phyloP scores from a whole-genome alignment of 139 green algal genomes.

The Astrephomene gubernaculifera region DNA sequence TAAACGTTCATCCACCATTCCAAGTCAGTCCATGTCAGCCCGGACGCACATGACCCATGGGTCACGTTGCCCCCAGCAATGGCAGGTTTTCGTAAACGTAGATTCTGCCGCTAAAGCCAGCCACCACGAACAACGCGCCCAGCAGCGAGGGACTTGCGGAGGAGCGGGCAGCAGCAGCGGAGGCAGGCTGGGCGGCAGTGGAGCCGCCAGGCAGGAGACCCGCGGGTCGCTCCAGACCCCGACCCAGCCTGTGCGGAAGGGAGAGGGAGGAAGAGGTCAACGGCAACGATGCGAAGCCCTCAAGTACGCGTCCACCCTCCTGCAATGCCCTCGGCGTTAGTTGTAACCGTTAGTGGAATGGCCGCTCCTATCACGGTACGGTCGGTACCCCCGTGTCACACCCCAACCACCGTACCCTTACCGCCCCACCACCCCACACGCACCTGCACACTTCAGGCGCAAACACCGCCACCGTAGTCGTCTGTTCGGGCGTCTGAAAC shows the following conservation, averaged over 20 bases:
- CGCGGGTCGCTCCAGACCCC: not conserved
- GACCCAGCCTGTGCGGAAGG: not conserved
- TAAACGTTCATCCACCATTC: too few relatives aligned
- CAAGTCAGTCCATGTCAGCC: too few relatives aligned
- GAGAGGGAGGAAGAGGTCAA: not conserved
- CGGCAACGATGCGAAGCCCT: not conserved
- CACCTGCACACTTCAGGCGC: conserved; percentile 39
- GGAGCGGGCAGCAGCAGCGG: too few relatives aligned
- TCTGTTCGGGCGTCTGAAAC: conserved; percentile 46
- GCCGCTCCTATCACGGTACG: not conserved
- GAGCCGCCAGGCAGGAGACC: too few relatives aligned
- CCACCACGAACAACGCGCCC: conserved; percentile 46
- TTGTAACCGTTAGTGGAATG: too few relatives aligned
- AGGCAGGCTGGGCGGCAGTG: not conserved
- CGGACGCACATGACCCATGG: too few relatives aligned
- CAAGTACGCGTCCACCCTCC: not conserved
- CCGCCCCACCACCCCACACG: not conserved
- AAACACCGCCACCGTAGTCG: conserved; percentile 32
- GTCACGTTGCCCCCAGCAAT: too few relatives aligned
- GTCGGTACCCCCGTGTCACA: not conserved
- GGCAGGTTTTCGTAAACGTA: conserved; percentile 52
- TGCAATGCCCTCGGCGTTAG: too few relatives aligned
- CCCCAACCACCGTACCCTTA: not conserved
- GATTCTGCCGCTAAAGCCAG: conserved; percentile 45
- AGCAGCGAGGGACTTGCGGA: conserved; percentile 22